Percentiles rank a stretch among this genome's conserved stretches.
Conservation (phyloP, 2,329 filamentous ascomycete species). For the Xylaria hypoxylon region DNA sequence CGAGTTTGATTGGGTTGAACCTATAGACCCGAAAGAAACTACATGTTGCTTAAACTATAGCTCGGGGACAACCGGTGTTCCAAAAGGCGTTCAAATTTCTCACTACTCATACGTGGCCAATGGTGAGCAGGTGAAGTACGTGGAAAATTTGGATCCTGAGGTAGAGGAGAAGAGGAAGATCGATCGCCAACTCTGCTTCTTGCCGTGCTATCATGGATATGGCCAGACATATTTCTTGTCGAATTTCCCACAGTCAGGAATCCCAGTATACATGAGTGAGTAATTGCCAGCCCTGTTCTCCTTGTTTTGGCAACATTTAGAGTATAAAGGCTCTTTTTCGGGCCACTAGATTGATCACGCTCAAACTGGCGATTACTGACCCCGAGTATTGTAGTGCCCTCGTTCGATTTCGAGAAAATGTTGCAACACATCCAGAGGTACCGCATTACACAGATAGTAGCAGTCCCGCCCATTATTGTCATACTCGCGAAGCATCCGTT, state of each 20-base stretch:
- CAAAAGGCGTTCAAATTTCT: conserved; percentile 86
- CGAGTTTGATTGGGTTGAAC: conserved; percentile 72
- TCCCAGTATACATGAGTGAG: conserved; percentile 75
- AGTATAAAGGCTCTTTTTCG: no score
- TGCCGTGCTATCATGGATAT: conserved; percentile 82
- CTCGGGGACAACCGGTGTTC: conserved; percentile 81
- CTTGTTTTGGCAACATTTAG: no score
- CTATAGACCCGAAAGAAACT: conserved; percentile 60
- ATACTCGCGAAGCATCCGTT: conserved; percentile 77
- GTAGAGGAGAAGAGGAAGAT: conserved; percentile 57
- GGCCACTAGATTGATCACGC: no score
- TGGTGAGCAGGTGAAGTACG: conserved; percentile 67
- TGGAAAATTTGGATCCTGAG: conserved; percentile 60
- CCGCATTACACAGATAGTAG: conserved; percentile 72
- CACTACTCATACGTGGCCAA: conserved; percentile 83
- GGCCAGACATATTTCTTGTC: conserved; percentile 78
- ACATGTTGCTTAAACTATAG: conserved; percentile 83
- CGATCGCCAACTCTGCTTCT: conserved; percentile 69
- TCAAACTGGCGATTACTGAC: no score
- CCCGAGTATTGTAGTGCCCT: conserved; percentile 60
- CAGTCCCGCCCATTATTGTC: conserved; percentile 82
- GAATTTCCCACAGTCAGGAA: conserved; percentile 64
- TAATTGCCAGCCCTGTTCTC: no score
- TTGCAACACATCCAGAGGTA: conserved; percentile 75
- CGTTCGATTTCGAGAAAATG: conserved; percentile 80